Conservation (phyloP, 805 yeast species). For the Saccharomycopsis lassenensis region DNA sequence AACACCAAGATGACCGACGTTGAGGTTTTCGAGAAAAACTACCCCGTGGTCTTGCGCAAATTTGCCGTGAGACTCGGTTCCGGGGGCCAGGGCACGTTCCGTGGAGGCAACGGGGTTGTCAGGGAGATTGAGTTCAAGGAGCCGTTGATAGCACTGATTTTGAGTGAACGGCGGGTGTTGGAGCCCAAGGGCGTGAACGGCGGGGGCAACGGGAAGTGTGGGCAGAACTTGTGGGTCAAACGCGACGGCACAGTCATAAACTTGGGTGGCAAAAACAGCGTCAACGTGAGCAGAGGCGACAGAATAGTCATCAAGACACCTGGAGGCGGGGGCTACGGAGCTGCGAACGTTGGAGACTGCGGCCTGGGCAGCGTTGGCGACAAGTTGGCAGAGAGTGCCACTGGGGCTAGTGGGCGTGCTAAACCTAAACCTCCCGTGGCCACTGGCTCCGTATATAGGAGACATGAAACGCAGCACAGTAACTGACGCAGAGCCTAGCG, state of each 20-base stretch:
- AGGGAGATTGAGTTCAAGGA: constrained; percentile 75
- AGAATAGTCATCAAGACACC: constrained; percentile 61
- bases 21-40: constrained; percentile 78
- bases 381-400: neutral
- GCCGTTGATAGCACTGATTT: constrained; percentile 64
- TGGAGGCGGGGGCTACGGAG: constrained; percentile 81
- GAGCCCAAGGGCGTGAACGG: constrained; percentile 85
- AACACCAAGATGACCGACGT: constrained; percentile 89
- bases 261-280: constrained; percentile 65
- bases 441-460: constrained; percentile 25
- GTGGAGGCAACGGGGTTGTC: constrained; percentile 80
- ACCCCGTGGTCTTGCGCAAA: constrained; percentile 69
- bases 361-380: neutral
- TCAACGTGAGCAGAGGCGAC: constrained; percentile 50
- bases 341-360: neutral
- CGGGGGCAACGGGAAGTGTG: constrained; percentile 67
- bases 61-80: constrained; percentile 61
- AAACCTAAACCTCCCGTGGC: constrained; percentile 19
- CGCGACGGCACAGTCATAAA: constrained; percentile 30
- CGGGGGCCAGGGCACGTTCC: constrained; percentile 67
- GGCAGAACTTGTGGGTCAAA: constrained; percentile 47
- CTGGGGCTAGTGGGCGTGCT: constrained; percentile 12
- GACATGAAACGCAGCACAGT: constrained; percentile 25
- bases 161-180: constrained; percentile 74
- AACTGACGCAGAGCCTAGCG: constrained; percentile 19